phyloP scores from a whole-genome alignment of 2,329 filamentous ascomycete genomes.

The Trichoderma koningiopsis region DNA sequence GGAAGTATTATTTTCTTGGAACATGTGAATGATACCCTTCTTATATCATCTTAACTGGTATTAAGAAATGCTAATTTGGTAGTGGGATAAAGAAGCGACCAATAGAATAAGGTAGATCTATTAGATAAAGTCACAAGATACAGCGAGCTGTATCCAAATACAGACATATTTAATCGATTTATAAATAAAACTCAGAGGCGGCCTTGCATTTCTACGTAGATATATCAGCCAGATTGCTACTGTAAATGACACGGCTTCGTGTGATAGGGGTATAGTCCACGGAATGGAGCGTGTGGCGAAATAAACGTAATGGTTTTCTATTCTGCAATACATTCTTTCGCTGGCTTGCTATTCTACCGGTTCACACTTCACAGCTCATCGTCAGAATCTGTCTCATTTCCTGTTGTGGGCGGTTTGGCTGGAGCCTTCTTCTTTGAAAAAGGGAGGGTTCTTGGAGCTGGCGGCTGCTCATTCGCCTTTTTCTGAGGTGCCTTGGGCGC shows the following conservation, averaged over 20 bases:
- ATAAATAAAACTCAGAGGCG: neutral
- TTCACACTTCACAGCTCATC: constrained; percentile 56
- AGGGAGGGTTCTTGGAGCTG: constrained; percentile 47
- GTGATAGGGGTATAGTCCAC: neutral
- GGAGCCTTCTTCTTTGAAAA: constrained; percentile 44
- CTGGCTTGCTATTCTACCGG: neutral
- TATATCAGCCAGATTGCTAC: neutral
- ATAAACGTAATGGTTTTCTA: neutral
- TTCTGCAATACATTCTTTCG: neutral
- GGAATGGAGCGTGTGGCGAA: neutral
- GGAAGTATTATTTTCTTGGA: neutral
- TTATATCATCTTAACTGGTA: neutral
- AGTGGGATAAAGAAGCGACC: neutral
- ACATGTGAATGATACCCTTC: neutral
- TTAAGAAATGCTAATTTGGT: neutral
- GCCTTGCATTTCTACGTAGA: neutral
- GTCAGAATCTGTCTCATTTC: constrained; percentile 57
- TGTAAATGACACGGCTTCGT: neutral
- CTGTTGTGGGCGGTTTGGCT: constrained; percentile 32
- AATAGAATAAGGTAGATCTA: neutral
- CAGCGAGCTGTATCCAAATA: neutral
- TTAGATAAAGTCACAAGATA: neutral
- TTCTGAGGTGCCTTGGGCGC: constrained; percentile 26
- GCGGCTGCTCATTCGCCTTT: constrained; percentile 36
- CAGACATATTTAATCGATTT: neutral